Base-by-base conservation (phyloP, 2,329 filamentous ascomycete species). In the Ceratocystis diversiconidia region DNA sequence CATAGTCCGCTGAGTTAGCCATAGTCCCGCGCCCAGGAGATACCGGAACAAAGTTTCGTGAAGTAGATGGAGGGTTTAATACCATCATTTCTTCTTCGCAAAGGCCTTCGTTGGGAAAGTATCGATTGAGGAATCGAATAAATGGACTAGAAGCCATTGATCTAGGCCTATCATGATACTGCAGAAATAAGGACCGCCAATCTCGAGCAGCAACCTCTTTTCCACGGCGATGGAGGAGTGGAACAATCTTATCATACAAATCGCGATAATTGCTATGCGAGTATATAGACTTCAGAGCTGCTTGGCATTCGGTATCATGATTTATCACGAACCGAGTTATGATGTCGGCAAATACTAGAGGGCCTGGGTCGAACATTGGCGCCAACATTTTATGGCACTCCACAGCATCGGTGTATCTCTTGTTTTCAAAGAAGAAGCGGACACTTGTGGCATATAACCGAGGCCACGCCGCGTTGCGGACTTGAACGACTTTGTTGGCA, bases 221-320 rank as follows among this genome's bases (percentile, higher is more conserved):
- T 0, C 81, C 81, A n/a, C 74, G 72, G 3, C 74, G 72, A 69
- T 79, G 83, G 1, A 84, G 73, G 62, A 77, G 72, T 2, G 82
- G 80, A n/a, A 84, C 75, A 6, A 84, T 65, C 22, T 73, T 71
- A 69, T 83, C 80, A 70, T 84, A 84, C 0, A 83, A 69, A 10
- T 71, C 69, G 52, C 75, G 79, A 59, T 79, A 74, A 1, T 70
- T 70, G 59, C 76, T 79, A 19, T 74, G 73, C 7, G 74, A 70
- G 68, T 84, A 84, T 8, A 84, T 72, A 15, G 73, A 71, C 52
- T 73, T 74, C 6, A 84, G 72, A 1, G 75, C 75, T 8, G 73
- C 72, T 57, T 79, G 75, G 22, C 61, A 76, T 70, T 25, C 72
- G 69, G 2, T 73, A 70, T 32, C 74, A 4, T 71, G 67, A 61